Evolutionary conservation across 2,329 filamentous ascomycete species (phyloP).

Genomic region (Fusarium stilboides): DNA sequence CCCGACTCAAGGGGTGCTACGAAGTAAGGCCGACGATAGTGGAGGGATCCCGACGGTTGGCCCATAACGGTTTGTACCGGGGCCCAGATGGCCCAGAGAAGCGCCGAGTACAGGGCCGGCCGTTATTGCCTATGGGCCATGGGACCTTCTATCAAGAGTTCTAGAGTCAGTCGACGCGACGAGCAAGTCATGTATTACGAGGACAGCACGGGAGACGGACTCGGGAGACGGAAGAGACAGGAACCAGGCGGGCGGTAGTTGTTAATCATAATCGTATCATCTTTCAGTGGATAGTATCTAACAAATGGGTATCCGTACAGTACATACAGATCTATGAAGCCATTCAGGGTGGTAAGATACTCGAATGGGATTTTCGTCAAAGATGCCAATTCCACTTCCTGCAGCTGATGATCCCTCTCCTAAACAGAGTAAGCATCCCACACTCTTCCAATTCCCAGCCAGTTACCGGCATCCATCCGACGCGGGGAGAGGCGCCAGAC

Average conservation of each 20-base stretch:
- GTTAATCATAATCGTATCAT: not conserved
- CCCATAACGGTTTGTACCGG: constrained; percentile 46
- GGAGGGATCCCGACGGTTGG: constrained; percentile 35
- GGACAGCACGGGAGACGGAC: not conserved
- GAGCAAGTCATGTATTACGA: not conserved
- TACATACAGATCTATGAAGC: not conserved
- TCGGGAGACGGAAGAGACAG: constrained; percentile 9
- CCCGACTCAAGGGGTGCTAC: constrained; percentile 47
- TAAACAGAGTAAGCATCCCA: no score
- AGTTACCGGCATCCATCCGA: constrained; percentile 11
- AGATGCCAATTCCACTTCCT: no score
- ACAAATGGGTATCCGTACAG: no score
- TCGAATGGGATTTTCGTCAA: no score
- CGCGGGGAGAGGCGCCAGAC: constrained; percentile 34
- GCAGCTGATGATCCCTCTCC: no score
- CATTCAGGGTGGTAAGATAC: not conserved
- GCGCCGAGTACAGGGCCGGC: constrained; percentile 56
- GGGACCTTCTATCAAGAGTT: constrained; percentile 30
- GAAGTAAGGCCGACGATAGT: constrained; percentile 53
- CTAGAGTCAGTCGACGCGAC: constrained; percentile 20
- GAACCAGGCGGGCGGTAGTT: constrained; percentile 33
- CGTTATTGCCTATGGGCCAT: constrained; percentile 36
- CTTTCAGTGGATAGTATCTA: not conserved
- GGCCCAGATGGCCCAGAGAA: constrained; percentile 47
- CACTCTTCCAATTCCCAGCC: not conserved